Conservation (phyloP, 2,329 filamentous ascomycete genomes). For the Xylaria sp. region DNA sequence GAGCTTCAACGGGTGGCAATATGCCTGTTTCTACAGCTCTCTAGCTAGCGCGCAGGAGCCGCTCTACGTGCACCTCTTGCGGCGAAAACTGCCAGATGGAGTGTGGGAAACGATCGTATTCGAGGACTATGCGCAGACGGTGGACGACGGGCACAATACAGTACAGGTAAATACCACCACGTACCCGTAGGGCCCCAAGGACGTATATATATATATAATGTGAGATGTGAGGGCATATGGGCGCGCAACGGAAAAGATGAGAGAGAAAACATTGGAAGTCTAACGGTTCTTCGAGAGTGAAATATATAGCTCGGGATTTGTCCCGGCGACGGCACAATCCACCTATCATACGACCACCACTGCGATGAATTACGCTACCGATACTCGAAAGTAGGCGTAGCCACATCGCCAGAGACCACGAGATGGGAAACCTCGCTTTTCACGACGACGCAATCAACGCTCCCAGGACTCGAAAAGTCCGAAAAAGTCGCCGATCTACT, state of each 20-base stretch:
- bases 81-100: slow-evolving; percentile 55
- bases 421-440: slow-evolving; percentile 53
- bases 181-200: too few relatives aligned
- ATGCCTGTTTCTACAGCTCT: slow-evolving; percentile 58
- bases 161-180: slow-evolving; percentile 55
- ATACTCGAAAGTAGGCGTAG: slow-evolving; percentile 50
- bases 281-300: slow-evolving; percentile 22
- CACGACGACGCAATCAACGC: slow-evolving; percentile 50
- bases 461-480: slow-evolving; percentile 50
- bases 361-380: slow-evolving; percentile 57
- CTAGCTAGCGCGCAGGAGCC: slow-evolving; percentile 46
- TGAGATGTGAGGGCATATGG: too few relatives aligned
- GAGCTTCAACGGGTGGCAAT: slow-evolving; percentile 62
- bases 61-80: slow-evolving; percentile 59
- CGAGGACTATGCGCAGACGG: slow-evolving; percentile 61
- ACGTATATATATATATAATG: too few relatives aligned
- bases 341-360: slow-evolving; percentile 64
- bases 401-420: slow-evolving; percentile 48
- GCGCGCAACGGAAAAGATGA: not conserved
- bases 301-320: slow-evolving; percentile 57
- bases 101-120: slow-evolving; percentile 60
- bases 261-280: slow-evolving; percentile 4
- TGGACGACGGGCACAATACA: slow-evolving; percentile 64
- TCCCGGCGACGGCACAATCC: slow-evolving; percentile 62
- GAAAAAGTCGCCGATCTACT: slow-evolving; percentile 46